These are phyloP conservation scores for Auxenochlorella protothecoides DNA, from an alignment of 139 green algal species.

Conservation along the genomic window DNA sequence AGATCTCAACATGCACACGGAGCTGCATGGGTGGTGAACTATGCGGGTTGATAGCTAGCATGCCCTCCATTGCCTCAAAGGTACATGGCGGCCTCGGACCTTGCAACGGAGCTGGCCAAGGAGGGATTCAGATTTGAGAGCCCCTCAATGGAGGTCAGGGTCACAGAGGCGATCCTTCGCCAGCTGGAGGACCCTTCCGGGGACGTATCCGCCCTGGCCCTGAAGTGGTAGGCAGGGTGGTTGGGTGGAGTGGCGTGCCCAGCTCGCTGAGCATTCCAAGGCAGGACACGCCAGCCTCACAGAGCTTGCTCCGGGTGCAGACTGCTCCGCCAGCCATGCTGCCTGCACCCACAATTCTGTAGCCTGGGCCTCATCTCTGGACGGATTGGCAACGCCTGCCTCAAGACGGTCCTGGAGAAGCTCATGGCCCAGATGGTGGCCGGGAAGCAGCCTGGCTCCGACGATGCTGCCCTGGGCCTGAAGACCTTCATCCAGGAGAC, in stretches of 20 bases:
- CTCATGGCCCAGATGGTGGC: constrained; percentile 50
- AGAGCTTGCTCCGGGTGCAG: too few relatives aligned
- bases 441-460: constrained; percentile 44
- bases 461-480: constrained; percentile 71
- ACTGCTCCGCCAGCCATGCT: too few relatives aligned
- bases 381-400: neutral
- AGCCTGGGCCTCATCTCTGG: constrained; percentile 63
- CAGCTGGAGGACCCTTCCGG: constrained; percentile 79
- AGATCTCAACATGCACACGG: neutral
- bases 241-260: neutral
- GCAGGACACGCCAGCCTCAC: too few relatives aligned
- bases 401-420: constrained; percentile 53
- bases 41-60: neutral
- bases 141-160: constrained; percentile 45
- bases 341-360: neutral
- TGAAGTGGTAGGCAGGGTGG: constrained; percentile 64
- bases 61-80: constrained; percentile 13
- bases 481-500: constrained; percentile 66
- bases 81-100: constrained; percentile 92
- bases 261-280: too few relatives aligned
- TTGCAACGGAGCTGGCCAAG: constrained; percentile 74
- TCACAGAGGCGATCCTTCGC: constrained; percentile 58
- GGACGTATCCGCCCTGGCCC: constrained; percentile 80
- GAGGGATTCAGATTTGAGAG: constrained; percentile 59
- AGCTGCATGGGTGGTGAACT: too few relatives aligned